Evolutionary conservation across 345 rosid species (phyloP).

Genomic region (Syzygium aqueum): DNA sequence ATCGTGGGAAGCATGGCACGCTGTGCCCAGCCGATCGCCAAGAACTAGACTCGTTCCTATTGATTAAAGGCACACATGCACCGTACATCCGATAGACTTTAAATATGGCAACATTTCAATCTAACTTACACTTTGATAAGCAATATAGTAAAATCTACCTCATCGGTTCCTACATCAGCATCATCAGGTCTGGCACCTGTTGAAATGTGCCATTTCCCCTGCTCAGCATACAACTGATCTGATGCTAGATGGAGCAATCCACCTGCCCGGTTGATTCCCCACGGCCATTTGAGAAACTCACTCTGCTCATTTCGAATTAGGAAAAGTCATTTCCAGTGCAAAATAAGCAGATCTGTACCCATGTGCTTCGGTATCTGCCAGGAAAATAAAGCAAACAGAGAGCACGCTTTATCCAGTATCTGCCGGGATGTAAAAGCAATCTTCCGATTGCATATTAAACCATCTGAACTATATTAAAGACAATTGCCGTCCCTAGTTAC

Average conservation of each 20-base stretch:
- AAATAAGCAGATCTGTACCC: neutral
- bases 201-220: neutral
- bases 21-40: neutral
- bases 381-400: neutral
- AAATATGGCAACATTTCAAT: neutral
- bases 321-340: neutral
- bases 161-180: neutral
- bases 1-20: neutral
- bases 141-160: neutral
- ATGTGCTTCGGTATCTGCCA: neutral
- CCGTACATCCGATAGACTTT: neutral
- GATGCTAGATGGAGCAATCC: neutral
- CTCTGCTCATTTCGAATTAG: neutral
- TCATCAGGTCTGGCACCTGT: neutral
- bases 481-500: neutral
- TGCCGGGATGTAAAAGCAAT: neutral
- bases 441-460: neutral
- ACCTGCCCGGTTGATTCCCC: neutral
- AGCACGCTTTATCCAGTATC: neutral
- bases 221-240: neutral
- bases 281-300: neutral
- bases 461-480: neutral
- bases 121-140: neutral
- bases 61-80: neutral
- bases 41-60: neutral